These are phyloP conservation scores for Cenchrus fungigraminus DNA, from an alignment of 176 grass and related monocot species.

Conservation along the genomic window DNA sequence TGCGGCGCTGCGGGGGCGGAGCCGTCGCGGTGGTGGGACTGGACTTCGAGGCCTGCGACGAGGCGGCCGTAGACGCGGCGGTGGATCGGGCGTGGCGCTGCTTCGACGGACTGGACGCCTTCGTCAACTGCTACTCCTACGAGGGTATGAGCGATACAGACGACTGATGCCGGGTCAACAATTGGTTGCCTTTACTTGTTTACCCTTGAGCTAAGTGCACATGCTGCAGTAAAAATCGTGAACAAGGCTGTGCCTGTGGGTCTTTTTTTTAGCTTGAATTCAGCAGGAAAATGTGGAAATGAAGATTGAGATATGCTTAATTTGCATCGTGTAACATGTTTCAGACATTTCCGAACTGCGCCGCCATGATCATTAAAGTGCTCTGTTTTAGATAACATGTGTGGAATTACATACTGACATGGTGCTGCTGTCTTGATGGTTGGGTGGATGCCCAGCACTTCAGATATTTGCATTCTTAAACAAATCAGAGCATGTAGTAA, in stretches of 20 bases:
- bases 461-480: background rate
- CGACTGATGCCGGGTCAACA: background rate
- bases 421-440: background rate
- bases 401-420: background rate
- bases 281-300: background rate
- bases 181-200: background rate
- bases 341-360: background rate
- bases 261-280: background rate
- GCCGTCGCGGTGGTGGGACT: constrained; percentile 56
- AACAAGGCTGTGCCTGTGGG: background rate
- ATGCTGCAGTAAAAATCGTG: background rate
- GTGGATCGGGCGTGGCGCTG: constrained; percentile 67
- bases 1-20: constrained; percentile 1
- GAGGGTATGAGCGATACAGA: constrained; percentile 46
- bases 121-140: constrained; percentile 76
- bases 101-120: constrained; percentile 61
- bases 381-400: background rate
- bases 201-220: background rate
- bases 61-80: constrained; percentile 55
- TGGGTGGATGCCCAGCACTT: background rate
- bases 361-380: background rate
- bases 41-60: constrained; percentile 64
- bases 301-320: background rate
- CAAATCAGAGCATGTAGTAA: background rate
- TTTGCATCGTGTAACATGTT: background rate